Conservation (phyloP, 352 stramenopile species). For the Globisporangium solare region DNA sequence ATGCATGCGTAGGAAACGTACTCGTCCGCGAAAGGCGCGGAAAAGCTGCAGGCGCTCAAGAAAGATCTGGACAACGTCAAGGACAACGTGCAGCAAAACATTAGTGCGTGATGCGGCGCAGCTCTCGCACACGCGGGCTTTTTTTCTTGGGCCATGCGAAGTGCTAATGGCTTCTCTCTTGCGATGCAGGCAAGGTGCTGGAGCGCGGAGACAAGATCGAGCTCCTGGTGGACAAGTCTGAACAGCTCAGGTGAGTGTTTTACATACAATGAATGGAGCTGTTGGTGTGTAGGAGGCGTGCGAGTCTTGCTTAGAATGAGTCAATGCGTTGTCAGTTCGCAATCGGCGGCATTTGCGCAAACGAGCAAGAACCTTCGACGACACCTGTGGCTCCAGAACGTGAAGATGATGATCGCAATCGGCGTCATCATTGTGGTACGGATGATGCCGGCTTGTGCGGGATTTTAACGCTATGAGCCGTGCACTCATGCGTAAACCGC, state of each 20-base stretch:
- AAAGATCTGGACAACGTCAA: conserved; percentile 81
- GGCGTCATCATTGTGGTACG: conserved; percentile 63
- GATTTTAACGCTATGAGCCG: too few relatives aligned
- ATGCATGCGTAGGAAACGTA: conserved; percentile 51
- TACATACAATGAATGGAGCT: background rate
- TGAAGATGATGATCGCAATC: conserved; percentile 86
- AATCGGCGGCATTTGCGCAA: conserved; percentile 77
- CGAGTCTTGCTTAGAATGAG: too few relatives aligned
- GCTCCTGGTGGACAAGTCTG: conserved; percentile 81
- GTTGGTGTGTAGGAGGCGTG: too few relatives aligned
- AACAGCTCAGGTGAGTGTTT: conserved; percentile 68
- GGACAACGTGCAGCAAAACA: conserved; percentile 78
- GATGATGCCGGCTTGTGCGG: background rate
- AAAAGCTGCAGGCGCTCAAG: conserved; percentile 78
- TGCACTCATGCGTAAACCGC: conserved; percentile 1
- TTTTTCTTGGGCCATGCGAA: too few relatives aligned
- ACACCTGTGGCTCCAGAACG: conserved; percentile 82
- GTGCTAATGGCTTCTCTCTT: background rate
- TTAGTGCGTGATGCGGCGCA: conserved; percentile 35
- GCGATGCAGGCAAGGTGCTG: conserved; percentile 61
- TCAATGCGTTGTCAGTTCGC: conserved; percentile 33
- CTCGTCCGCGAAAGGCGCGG: conserved; percentile 60
- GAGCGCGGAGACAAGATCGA: conserved; percentile 88
- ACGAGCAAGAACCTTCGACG: conserved; percentile 78
- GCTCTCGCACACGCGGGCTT: too few relatives aligned